Evolutionary conservation across 2,329 filamentous ascomycete species (phyloP), one percentile per base, ranked within the genome.

Genomic region (Fusarium cicatricum): DNA sequence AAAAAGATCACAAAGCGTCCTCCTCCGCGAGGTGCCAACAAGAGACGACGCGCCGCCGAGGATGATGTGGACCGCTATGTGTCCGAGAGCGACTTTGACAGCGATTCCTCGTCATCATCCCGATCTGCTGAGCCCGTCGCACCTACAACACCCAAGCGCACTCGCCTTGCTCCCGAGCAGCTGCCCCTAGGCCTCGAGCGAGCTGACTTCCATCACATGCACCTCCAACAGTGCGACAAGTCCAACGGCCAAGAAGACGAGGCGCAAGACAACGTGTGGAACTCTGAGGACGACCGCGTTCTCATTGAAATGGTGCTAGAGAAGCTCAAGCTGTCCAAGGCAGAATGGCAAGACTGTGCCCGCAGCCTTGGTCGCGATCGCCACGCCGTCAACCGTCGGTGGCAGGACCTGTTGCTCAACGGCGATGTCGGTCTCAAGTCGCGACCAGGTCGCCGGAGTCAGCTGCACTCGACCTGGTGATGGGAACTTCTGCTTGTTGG

Each of bases 331-430:
- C 78, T 90, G 17, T 82, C 81, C 64, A 87, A 85, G 72, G 78
- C 80, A 44, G 85, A 89, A 53, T 89, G 86, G 86, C 84, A 87
- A 55, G 86, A 89, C 69, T 89, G 86, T 71, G 86, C 86, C 37
- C 79, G 85, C 55, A 85, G 79, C 62, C 76, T 89, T 8, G 86
- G 86, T 58, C 85, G 82, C 65, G 85, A 88, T 72, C 77, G 83
- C 45, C 76, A 79, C 53, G 83, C 79, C 55, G 77, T 88, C 39
- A 82, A 81, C 36, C 77, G 81, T 44, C 76, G 87, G 64, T 90
- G 87, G 87, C 86, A 83, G 77, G 86, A 81, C 51, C 74, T 90
- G 31, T 80, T 89, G 72, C 72, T 78, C 37, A 78, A 77, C 55
- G 85, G 85, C 47, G 84, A 87, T 23, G 77, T 89, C 17, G 85